These are phyloP conservation scores for Tricholoma hemisulphureum DNA, from an alignment of 768 basidiomycete species.

Conservation along the genomic window DNA sequence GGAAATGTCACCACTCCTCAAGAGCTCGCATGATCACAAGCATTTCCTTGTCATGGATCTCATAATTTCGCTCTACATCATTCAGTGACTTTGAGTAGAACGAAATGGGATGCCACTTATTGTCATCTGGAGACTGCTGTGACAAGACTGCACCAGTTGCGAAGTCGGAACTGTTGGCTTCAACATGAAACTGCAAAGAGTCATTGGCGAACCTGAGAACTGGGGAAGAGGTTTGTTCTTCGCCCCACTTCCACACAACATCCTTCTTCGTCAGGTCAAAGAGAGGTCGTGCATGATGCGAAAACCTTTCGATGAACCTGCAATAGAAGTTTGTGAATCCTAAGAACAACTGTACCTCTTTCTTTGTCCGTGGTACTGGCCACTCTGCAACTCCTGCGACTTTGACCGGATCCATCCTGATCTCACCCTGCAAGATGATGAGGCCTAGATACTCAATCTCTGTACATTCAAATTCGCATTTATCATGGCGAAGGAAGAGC, in stretches of 20 bases:
- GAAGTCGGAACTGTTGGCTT: not conserved
- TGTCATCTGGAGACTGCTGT: constrained; percentile 14
- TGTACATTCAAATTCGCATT: not conserved
- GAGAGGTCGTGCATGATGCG: constrained; percentile 17
- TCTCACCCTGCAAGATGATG: not conserved
- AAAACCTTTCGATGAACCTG: constrained; percentile 24
- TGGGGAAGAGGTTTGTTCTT: not conserved
- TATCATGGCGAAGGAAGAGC: not conserved
- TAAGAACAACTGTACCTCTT: not conserved
- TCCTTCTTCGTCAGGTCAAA: constrained; percentile 16
- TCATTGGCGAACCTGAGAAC: not conserved
- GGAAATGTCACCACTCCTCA: constrained; percentile 16
- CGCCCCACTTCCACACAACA: not conserved
- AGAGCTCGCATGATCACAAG: constrained; percentile 39
- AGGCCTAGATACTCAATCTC: not conserved
- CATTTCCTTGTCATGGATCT: constrained; percentile 42
- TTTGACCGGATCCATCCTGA: not conserved
- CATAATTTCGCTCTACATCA: constrained; percentile 39
- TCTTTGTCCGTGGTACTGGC: not conserved
- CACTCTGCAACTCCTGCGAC: not conserved
- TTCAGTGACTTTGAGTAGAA: constrained; percentile 30
- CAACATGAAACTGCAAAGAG: not conserved
- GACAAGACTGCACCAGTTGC: constrained; percentile 6
- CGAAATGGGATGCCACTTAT: constrained; percentile 30
- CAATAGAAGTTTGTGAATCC: not conserved